Conservation (phyloP, 805 yeast species). For the Teunomyces barrocoloradensis region DNA sequence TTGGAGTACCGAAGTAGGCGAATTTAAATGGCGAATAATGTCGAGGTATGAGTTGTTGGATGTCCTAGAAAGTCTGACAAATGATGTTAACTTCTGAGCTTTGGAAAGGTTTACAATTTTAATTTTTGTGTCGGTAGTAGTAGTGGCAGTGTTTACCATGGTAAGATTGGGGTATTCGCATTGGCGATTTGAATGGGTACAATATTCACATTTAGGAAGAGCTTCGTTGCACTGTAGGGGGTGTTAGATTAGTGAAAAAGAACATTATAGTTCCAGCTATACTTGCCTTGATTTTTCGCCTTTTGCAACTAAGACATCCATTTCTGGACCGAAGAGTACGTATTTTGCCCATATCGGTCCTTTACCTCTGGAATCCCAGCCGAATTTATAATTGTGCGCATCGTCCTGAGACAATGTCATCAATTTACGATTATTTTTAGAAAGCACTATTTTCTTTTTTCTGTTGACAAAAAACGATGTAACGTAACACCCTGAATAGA, state of each 20-base stretch:
- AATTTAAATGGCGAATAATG: conserved; percentile 7
- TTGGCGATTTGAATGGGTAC: conserved; percentile 22
- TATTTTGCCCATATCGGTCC: neutral
- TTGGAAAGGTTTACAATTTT: neutral
- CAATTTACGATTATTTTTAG: neutral
- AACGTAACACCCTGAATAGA: neutral
- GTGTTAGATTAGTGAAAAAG: neutral
- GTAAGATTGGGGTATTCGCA: conserved; percentile 13
- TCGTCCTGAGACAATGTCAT: neutral
- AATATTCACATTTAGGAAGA: conserved; percentile 33
- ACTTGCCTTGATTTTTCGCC: conserved; percentile 31
- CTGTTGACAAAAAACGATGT: neutral
- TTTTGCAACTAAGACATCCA: conserved; percentile 32
- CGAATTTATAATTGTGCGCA: neutral
- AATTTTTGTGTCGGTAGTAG: neutral
- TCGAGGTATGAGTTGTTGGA: neutral
- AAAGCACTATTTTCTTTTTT: neutral
- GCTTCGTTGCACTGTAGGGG: conserved; percentile 29
- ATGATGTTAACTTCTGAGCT: conserved; percentile 14
- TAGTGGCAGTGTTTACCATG: neutral
- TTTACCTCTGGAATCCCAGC: neutral
- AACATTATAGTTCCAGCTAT: neutral
- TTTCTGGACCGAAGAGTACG: conserved; percentile 17
- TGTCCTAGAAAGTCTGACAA: neutral
- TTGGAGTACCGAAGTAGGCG: conserved; percentile 16